A percentile compares a stretch with the other conserved stretches of the same genome.
These are phyloP conservation scores for Psidium guajava DNA, from an alignment of 345 rosid species.

Conservation along the genomic window DNA sequence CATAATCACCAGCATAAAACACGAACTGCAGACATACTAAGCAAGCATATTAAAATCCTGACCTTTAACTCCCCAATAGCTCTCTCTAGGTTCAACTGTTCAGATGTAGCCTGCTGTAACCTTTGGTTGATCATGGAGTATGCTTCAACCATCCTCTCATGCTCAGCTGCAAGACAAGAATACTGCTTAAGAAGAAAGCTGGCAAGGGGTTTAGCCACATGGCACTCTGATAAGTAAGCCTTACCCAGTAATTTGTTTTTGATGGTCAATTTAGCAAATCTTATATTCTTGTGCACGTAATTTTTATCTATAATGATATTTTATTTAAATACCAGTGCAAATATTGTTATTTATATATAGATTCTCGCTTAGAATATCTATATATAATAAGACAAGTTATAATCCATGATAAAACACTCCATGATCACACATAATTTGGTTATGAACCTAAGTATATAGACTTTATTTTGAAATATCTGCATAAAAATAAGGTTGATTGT, in stretches of 20 bases:
- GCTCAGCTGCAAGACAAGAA: slow-evolving; percentile 46
- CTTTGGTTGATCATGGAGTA: slow-evolving; percentile 63
- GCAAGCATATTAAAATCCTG: neutral
- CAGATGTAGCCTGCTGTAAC: slow-evolving; percentile 60
- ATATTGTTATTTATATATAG: neutral
- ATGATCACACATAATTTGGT: neutral
- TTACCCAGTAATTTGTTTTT: neutral
- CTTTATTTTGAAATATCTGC: neutral
- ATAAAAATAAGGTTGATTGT: neutral
- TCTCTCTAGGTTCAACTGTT: slow-evolving; percentile 64
- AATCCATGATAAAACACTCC: neutral
- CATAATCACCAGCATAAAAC: neutral
- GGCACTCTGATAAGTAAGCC: neutral
- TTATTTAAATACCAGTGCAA: neutral
- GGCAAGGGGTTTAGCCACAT: neutral
- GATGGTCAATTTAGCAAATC: neutral
- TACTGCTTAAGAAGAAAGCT: neutral
- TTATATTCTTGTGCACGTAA: neutral
- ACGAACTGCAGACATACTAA: neutral
- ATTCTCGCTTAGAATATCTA: neutral
- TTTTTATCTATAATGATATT: neutral
- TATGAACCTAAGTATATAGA: neutral
- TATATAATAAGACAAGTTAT: neutral
- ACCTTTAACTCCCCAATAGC: slow-evolving; percentile 71
- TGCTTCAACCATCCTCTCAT: slow-evolving; percentile 82